Evolutionary conservation across 108 stramenopile species (phyloP).

Genomic region (Parmales sp.): DNA sequence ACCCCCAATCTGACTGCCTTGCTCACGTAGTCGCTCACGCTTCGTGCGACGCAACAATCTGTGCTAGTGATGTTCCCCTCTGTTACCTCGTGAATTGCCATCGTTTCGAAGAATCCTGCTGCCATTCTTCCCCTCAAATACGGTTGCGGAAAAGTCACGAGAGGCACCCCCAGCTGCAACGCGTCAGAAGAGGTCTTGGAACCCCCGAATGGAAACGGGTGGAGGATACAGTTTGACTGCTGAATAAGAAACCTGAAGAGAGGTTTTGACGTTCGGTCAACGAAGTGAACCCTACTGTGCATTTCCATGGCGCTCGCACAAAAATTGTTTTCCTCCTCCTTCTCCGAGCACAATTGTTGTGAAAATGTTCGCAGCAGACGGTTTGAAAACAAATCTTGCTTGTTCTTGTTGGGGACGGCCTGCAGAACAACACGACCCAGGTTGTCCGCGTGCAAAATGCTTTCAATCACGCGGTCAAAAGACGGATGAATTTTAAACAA

Average conservation of each 20-base stretch:
- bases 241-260: conserved; percentile 26
- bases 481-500: conserved; percentile 54
- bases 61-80: conserved; percentile 8
- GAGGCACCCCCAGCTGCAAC: conserved; percentile 32
- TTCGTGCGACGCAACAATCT: conserved; percentile 27
- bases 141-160: conserved; percentile 44
- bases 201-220: conserved; percentile 68
- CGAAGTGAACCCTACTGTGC: conserved; percentile 17
- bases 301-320: conserved; percentile 8
- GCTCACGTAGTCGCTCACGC: conserved; percentile 27
- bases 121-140: conserved; percentile 58
- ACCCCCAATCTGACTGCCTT: conserved; percentile 29
- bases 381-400: conserved; percentile 24
- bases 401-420: conserved; percentile 23
- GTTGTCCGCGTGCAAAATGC: conserved; percentile 34
- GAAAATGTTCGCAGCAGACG: conserved; percentile 9
- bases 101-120: conserved; percentile 9
- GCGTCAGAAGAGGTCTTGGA: conserved; percentile 56
- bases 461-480: conserved; percentile 41
- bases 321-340: conserved; percentile 11
- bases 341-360: conserved; percentile 16
- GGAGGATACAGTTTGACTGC: conserved; percentile 41
- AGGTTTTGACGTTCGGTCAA: background rate
- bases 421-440: conserved; percentile 34
- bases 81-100: conserved; percentile 14